A percentile compares a stretch with the other conserved stretches of the same genome.
These are phyloP conservation scores for Vitis amurensis DNA, from an alignment of 164 flowering plant species.

Conservation along the genomic window DNA sequence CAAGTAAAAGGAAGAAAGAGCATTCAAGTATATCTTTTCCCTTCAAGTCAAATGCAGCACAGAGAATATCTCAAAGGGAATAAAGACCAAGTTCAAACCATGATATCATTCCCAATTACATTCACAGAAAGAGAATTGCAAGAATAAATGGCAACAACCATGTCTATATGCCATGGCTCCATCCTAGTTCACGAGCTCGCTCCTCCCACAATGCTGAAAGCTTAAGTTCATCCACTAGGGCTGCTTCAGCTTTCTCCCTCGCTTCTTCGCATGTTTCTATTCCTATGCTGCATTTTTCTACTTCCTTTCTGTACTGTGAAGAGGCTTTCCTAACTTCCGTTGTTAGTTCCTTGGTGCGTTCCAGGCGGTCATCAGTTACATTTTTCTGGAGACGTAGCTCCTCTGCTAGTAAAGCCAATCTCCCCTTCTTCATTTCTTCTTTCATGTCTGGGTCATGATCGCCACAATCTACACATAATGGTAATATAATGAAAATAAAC, in stretches of 20 bases:
- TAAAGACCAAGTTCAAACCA: too few species aligned
- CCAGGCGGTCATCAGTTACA: constrained; percentile 41
- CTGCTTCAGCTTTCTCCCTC: constrained; percentile 62
- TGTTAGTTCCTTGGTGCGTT: constrained; percentile 25
- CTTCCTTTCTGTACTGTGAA: constrained; percentile 63
- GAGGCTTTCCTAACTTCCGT: constrained; percentile 36
- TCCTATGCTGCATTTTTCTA: constrained; percentile 63
- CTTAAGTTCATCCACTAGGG: constrained; percentile 40
- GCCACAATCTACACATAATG: constrained; percentile 48
- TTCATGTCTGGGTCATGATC: constrained; percentile 42
- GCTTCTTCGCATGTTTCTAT: constrained; percentile 67
- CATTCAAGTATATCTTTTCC: too few species aligned
- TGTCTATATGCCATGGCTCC: constrained; percentile 26
- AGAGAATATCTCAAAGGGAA: too few species aligned
- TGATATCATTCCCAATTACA: too few species aligned
- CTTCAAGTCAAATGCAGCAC: too few species aligned
- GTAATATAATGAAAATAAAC: constrained; percentile 7
- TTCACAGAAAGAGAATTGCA: too few species aligned
- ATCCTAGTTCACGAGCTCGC: constrained; percentile 58
- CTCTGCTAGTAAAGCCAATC: constrained; percentile 39
- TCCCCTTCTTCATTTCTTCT: constrained; percentile 49
- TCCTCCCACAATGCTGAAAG: constrained; percentile 56
- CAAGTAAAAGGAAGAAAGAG: too few species aligned
- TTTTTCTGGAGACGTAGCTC: constrained; percentile 42
- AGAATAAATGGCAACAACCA: not conserved